Conservation (phyloP, 331 rosid species). For the Rhamnella rubrinervis region DNA sequence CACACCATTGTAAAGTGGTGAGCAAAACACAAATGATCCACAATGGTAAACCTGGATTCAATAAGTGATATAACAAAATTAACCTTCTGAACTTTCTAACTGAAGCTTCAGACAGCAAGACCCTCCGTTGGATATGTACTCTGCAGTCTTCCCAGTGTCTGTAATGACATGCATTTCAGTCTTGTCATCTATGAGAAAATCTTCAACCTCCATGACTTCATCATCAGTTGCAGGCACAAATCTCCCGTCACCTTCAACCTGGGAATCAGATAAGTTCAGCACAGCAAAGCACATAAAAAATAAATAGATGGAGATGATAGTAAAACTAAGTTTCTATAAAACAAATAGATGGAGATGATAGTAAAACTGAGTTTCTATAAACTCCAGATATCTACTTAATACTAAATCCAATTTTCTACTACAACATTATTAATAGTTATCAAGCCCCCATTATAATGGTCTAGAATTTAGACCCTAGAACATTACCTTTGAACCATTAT, state of each 20-base stretch:
- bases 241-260: slow-evolving; percentile 99
- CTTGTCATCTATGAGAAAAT: slow-evolving; percentile 69
- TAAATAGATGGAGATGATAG: slow-evolving; percentile 1
- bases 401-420: too few species aligned
- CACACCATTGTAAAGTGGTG: slow-evolving; percentile 3
- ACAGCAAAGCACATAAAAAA: slow-evolving; percentile 7
- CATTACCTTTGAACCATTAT: too few species aligned
- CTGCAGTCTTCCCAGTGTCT: slow-evolving; percentile 51
- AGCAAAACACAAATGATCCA: slow-evolving; percentile 7
- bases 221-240: slow-evolving; percentile 98
- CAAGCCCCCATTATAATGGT: too few species aligned
- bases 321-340: not conserved
- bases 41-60: not conserved
- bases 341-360: slow-evolving; percentile 5
- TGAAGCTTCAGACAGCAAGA: slow-evolving; percentile 62
- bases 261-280: slow-evolving; percentile 30
- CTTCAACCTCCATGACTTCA: slow-evolving; percentile 92
- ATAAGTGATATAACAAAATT: slow-evolving; percentile 4
- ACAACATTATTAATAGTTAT: too few species aligned
- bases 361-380: too few species aligned
- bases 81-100: slow-evolving; percentile 76
- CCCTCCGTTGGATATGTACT: slow-evolving; percentile 57
- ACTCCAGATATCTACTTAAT: not conserved
- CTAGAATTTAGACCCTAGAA: too few species aligned
- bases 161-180: slow-evolving; percentile 60